Evolutionary conservation across 768 basidiomycete genomes (phyloP).

Genomic region (Naganishia randhawae): DNA sequence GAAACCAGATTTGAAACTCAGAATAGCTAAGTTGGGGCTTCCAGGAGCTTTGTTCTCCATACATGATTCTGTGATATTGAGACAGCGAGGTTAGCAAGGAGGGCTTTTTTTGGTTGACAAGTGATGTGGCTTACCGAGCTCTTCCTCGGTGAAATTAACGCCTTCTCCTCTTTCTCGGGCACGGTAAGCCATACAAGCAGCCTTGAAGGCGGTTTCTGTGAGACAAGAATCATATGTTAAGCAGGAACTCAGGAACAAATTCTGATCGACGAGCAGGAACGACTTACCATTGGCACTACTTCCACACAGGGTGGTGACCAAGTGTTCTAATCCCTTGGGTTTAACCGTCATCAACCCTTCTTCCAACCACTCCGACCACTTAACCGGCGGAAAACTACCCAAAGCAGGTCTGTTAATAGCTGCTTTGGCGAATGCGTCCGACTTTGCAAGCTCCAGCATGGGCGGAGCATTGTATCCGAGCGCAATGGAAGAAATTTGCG

Average conservation of each 20-base stretch:
- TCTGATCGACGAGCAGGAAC: too few species aligned
- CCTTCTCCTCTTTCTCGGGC: conserved; percentile 44
- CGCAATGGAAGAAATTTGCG: conserved; percentile 51
- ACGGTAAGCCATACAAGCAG: conserved; percentile 51
- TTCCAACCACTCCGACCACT: conserved; percentile 48
- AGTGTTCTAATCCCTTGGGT: conserved; percentile 51
- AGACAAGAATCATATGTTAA: too few species aligned
- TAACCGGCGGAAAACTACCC: conserved; percentile 51
- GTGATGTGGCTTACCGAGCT: conserved; percentile 36
- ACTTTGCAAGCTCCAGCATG: conserved; percentile 31
- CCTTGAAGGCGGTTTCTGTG: conserved; percentile 54
- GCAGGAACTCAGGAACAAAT: background rate
- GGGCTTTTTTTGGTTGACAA: too few species aligned
- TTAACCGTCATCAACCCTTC: conserved; percentile 50
- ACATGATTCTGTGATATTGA: conserved; percentile 40
- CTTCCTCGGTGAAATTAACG: conserved; percentile 47
- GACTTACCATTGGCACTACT: conserved; percentile 40
- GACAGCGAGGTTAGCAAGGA: too few species aligned
- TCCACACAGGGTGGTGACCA: conserved; percentile 50
- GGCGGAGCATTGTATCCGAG: conserved; percentile 47
- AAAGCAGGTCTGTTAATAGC: conserved; percentile 53
- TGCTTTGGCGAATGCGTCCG: conserved; percentile 49
- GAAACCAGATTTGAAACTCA: conserved; percentile 53
- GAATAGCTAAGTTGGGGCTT: conserved; percentile 49
- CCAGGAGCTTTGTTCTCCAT: conserved; percentile 53